These are phyloP conservation scores for Geotrichum bryndzae DNA, from an alignment of 1,139 yeast species.

Conservation along the genomic window DNA sequence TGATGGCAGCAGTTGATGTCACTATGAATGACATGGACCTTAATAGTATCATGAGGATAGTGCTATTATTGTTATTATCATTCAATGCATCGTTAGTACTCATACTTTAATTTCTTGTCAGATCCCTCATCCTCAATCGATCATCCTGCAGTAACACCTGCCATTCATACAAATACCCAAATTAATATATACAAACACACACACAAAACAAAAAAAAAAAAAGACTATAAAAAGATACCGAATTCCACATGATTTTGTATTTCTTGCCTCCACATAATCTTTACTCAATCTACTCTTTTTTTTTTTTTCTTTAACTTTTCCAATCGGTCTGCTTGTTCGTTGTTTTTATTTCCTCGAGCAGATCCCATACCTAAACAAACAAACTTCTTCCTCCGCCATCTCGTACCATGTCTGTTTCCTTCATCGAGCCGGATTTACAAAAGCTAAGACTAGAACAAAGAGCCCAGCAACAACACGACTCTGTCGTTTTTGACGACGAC, in stretches of 20 bases:
- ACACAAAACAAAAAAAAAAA: neutral
- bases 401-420: conserved; percentile 14
- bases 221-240: neutral
- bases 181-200: too few species aligned
- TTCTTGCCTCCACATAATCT: neutral
- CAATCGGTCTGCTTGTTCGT: neutral
- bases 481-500: neutral
- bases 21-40: too few species aligned
- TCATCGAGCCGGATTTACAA: conserved; percentile 12
- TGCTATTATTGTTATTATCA: too few species aligned
- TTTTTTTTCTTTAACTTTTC: neutral
- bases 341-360: neutral
- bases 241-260: neutral
- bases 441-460: conserved; percentile 4
- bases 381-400: neutral
- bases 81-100: too few species aligned
- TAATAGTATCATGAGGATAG: too few species aligned
- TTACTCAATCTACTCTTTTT: neutral
- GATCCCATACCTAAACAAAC: neutral
- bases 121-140: too few species aligned
- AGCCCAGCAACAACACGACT: neutral
- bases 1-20: too few species aligned
- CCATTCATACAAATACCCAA: too few species aligned
- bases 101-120: too few species aligned
- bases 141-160: too few species aligned